Percentiles rank a stretch among this genome's conserved stretches.
Conservation (phyloP, 345 rosid species). For the Anastatica hierochuntica region DNA sequence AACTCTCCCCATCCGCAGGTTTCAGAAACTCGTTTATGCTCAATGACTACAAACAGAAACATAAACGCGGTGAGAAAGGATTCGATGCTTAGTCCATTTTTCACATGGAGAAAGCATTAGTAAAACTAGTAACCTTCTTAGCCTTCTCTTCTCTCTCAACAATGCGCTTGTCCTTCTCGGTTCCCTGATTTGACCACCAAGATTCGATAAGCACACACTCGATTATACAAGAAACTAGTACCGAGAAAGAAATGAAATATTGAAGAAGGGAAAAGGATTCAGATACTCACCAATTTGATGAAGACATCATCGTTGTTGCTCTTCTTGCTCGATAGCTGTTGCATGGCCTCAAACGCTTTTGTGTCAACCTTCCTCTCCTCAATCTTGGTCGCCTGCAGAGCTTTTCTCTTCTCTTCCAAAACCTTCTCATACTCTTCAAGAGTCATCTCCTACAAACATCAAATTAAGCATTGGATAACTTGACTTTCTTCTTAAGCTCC, state of each 20-base stretch:
- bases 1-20: slow-evolving; percentile 52
- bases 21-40: slow-evolving; percentile 65
- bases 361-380: slow-evolving; percentile 63
- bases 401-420: slow-evolving; percentile 62
- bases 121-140: slow-evolving; percentile 36
- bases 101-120: neutral
- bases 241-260: no score
- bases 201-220: neutral
- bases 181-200: slow-evolving; percentile 28
- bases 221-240: neutral
- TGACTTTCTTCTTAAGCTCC: neutral
- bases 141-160: slow-evolving; percentile 56
- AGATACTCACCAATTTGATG: slow-evolving; percentile 44
- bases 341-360: slow-evolving; percentile 57
- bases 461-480: neutral
- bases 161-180: slow-evolving; percentile 57
- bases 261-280: neutral
- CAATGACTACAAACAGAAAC: slow-evolving; percentile 33
- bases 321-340: slow-evolving; percentile 63
- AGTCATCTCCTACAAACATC: slow-evolving; percentile 58
- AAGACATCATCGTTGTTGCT: slow-evolving; percentile 40
- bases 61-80: neutral
- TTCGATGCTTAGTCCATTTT: neutral
- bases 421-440: slow-evolving; percentile 79
- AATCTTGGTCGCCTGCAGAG: slow-evolving; percentile 37